Evolutionary conservation across 225 moss, liverwort and hornwort species (phyloP), one percentile per base, ranked within the genome.

Genomic region (Climacium dendroides): DNA sequence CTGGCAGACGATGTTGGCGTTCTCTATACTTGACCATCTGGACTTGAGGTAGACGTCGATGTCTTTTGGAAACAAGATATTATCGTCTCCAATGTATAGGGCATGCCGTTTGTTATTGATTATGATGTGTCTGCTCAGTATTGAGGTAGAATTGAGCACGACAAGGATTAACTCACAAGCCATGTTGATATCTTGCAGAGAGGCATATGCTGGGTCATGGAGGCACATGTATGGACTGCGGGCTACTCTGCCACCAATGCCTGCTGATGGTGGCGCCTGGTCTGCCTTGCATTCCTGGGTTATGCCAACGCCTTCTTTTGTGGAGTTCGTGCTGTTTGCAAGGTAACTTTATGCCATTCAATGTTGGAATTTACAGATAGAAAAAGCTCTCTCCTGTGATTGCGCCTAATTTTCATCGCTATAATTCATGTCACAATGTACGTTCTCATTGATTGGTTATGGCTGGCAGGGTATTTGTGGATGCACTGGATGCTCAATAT

Each of bases 211-310:
- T 57, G 85, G 91, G 53, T 86, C 94, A 65, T 99, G 93, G 90
- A 96, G 92, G 85, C 89, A 93, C 73, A 95, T 96, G 85, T 97
- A 99, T 85, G 97, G 96, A 50, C 88, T 93, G 88, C 93, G 90
- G 61, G 85, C 89, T 74, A 88, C 86, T 81, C 89, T 97, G 63
- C 99, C 97, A 50, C 92, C 94, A 11, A 96, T 99, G 99, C 96
- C 97, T 64, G 82, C 89, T n/a, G 90, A 95, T 83, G 93, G 92
- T 82, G 95, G 92, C 70, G 84, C 92, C 64, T 99, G 99, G 99
- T 91, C 97, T 77, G 94, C 95, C 55, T 90, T 92, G 91, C 94
- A 99, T 91, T 95, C 97, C 84, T 99, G 97, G 99, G 95, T 89
- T 20, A 90, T 99, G 97, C 95, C 95, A 64, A 97, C 96, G 32